A percentile compares a stretch with the other conserved stretches of the same genome.
These are phyloP conservation scores for Jatropha curcas DNA, from an alignment of 345 rosid genomes.

Conservation along the genomic window DNA sequence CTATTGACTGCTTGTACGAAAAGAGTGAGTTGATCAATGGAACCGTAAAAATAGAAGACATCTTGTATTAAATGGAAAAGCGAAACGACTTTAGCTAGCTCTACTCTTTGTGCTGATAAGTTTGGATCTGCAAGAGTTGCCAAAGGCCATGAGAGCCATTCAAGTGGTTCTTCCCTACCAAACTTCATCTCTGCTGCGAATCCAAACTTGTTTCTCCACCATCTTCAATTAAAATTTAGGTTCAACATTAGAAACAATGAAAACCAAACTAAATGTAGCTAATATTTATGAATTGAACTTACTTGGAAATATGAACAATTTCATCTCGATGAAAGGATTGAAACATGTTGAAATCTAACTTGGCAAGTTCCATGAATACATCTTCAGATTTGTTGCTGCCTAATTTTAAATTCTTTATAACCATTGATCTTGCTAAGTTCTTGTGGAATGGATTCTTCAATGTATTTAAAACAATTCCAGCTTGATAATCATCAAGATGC, in stretches of 20 bases:
- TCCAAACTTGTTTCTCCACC: not conserved
- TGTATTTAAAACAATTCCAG: constrained; percentile 17
- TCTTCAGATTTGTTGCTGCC: not conserved
- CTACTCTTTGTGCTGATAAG: not conserved
- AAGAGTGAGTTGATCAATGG: constrained; percentile 2
- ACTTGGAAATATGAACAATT: not conserved
- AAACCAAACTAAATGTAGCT: too few species aligned
- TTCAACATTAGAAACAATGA: too few species aligned
- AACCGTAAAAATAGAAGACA: not conserved
- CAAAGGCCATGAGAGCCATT: not conserved
- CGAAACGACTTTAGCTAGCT: constrained; percentile 2
- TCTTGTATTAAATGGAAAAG: not conserved
- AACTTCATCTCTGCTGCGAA: not conserved
- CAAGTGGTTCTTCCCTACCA: not conserved
- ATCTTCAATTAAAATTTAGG: not conserved
- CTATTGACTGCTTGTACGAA: not conserved
- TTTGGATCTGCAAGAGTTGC: not conserved
- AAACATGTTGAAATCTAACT: constrained; percentile 3
- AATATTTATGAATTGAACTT: not conserved
- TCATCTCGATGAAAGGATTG: not conserved
- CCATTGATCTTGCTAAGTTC: constrained; percentile 19
- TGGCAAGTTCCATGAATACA: not conserved
- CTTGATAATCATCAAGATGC: constrained; percentile 14
- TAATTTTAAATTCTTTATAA: not conserved
- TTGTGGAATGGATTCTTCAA: constrained; percentile 37